Conservation (phyloP, 192 early-diverging fungal species). For the Bifiguratus adelaidae region DNA sequence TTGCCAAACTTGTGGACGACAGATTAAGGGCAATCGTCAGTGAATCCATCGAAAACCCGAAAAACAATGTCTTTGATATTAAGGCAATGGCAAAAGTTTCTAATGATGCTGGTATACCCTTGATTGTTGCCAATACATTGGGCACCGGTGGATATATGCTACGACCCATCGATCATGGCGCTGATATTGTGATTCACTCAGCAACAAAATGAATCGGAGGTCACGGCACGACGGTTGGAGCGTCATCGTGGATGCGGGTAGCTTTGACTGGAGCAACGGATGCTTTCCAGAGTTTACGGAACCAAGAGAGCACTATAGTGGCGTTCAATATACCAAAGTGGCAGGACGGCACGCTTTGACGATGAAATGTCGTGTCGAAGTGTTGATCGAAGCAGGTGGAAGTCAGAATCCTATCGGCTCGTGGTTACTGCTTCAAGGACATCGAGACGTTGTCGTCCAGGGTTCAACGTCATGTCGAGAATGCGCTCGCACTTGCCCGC, state of each 20-base stretch:
- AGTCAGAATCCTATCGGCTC: slow-evolving; percentile 81
- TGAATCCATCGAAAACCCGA: slow-evolving; percentile 88
- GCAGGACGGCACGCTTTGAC: slow-evolving; percentile 74
- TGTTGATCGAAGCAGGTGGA: slow-evolving; percentile 75
- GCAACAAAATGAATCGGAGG: slow-evolving; percentile 93
- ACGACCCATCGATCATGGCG: slow-evolving; percentile 85
- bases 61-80: slow-evolving; percentile 83
- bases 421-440: slow-evolving; percentile 79
- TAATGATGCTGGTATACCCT: slow-evolving; percentile 73
- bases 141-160: slow-evolving; percentile 79
- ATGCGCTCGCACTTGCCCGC: slow-evolving; percentile 65
- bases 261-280: slow-evolving; percentile 84
- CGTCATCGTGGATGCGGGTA: slow-evolving; percentile 71
- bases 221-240: slow-evolving; percentile 94
- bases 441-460: slow-evolving; percentile 85
- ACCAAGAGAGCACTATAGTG: slow-evolving; percentile 76
- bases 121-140: slow-evolving; percentile 96
- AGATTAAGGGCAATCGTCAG: slow-evolving; percentile 86
- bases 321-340: slow-evolving; percentile 73
- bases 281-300: slow-evolving; percentile 82
- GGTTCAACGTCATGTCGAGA: slow-evolving; percentile 76
- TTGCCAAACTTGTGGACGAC: slow-evolving; percentile 69
- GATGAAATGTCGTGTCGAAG: slow-evolving; percentile 73
- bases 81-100: slow-evolving; percentile 68
- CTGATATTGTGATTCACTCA: slow-evolving; percentile 88